These are phyloP conservation scores for Sextonia rubra DNA, from an alignment of 164 flowering plant species.

Conservation along the genomic window DNA sequence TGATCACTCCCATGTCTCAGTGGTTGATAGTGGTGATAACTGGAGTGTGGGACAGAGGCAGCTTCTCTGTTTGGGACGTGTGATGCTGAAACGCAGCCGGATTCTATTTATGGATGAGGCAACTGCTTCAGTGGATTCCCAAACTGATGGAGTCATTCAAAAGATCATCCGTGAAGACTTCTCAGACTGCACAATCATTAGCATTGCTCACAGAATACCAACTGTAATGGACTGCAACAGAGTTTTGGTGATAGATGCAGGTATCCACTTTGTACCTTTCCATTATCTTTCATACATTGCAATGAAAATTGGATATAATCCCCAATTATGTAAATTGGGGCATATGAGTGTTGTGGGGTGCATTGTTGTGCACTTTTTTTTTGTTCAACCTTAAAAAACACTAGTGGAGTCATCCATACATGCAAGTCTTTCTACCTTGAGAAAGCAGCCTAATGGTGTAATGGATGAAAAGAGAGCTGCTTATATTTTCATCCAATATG, in stretches of 20 bases:
- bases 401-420: too few relatives aligned
- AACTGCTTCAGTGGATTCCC: constrained; percentile 96
- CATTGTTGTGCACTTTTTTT: too few relatives aligned
- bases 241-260: constrained; percentile 93
- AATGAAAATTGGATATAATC: neutral
- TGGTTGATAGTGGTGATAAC: constrained; percentile 88
- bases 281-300: neutral
- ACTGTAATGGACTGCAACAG: constrained; percentile 97
- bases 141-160: constrained; percentile 92
- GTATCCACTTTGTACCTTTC: constrained; percentile 31
- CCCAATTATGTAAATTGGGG: neutral
- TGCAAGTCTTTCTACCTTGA: too few relatives aligned
- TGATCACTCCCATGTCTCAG: constrained; percentile 23
- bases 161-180: constrained; percentile 87
- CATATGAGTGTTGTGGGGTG: neutral
- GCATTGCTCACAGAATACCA: constrained; percentile 98
- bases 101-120: constrained; percentile 96
- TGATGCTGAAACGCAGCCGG: constrained; percentile 81
- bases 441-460: too few relatives aligned
- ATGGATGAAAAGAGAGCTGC: too few relatives aligned
- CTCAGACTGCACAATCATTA: constrained; percentile 75
- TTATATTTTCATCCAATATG: too few relatives aligned
- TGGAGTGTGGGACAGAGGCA: constrained; percentile 99
- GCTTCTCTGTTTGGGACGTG: constrained; percentile 87
- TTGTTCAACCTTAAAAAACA: too few relatives aligned